Evolutionary conservation across 2,329 filamentous ascomycete genomes (phyloP), one percentile per base, ranked within the genome.

Genomic region (Ceratocystis lukuohia): DNA sequence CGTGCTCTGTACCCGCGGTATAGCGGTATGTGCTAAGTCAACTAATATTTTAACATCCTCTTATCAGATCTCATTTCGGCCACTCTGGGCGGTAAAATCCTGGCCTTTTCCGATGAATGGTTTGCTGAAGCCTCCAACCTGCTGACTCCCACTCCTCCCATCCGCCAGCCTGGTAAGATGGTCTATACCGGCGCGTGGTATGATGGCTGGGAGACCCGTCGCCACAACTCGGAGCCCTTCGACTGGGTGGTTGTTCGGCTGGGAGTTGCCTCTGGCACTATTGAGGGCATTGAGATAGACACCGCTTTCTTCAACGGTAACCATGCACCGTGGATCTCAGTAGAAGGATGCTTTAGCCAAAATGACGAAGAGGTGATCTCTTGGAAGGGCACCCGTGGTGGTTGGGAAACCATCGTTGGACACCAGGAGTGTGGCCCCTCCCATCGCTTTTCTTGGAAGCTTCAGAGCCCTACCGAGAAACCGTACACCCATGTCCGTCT

Each of bases 231-330:
- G 10, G 81, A 80, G 68, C 78, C 81, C 0, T 87, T 87, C 70
- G 85, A 88, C 77, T 88, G 84, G 80, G 85, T 85, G 22, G 78
- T 87, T 68, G 80, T 88, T 69, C 81, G 84, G 66, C 78, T 88
- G 5, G 85, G 85, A 61, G 85, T 88, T 46, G 82, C 87, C 8
- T 89, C 86, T 1, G 89, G 88, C 61, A 86, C 80, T 17, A 82
- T 93, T 33, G 81, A 83, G 68, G 89, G 89, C 17, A 78, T 92
- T 61, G 89, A 93, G 76, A 81, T 93, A 69, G 88, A 93, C 76
- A 93, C 89, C 2, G 84, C 88, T 62, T 89, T 86, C 78, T 94
- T 93, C 80, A 85, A 82, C 68, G 89, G 89, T 68, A 93, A 93
- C 76, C 87, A 93, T 73, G 89, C 89, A 5, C 89, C 89, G 0